Evolutionary conservation across 2,329 filamentous ascomycete genomes (phyloP).

Genomic region (Cryphonectria radicalis): DNA sequence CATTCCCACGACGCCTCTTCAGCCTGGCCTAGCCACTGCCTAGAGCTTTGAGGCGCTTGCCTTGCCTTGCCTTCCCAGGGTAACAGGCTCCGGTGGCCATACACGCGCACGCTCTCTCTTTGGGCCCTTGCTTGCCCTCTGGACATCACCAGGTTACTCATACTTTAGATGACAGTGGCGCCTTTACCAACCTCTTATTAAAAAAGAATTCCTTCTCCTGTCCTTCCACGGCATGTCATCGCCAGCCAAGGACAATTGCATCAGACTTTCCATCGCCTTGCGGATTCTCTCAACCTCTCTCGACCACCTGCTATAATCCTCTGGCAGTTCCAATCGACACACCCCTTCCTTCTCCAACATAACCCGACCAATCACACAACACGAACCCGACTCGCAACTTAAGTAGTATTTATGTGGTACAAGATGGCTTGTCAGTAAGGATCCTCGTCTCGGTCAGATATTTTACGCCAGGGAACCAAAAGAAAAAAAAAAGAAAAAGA

Average conservation of each 20-base stretch:
- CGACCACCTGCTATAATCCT: slow-evolving; percentile 1
- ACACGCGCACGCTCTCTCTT: slow-evolving; percentile 12
- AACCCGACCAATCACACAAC: slow-evolving; percentile 4
- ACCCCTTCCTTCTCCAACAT: neutral
- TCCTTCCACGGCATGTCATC: slow-evolving; percentile 26
- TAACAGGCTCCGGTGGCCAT: slow-evolving; percentile 27
- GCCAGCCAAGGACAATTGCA: slow-evolving; percentile 26
- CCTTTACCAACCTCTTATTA: slow-evolving; percentile 22
- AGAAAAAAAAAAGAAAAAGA: neutral
- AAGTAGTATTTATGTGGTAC: slow-evolving; percentile 26
- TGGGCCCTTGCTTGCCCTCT: slow-evolving; percentile 9
- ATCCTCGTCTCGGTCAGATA: slow-evolving; percentile 21
- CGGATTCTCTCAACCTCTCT: slow-evolving; percentile 21
- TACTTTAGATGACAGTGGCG: slow-evolving; percentile 24
- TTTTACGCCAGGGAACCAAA: slow-evolving; percentile 17
- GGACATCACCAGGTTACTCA: slow-evolving; percentile 29
- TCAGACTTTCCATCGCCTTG: slow-evolving; percentile 27
- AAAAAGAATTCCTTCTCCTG: slow-evolving; percentile 6
- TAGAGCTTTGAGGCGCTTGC: slow-evolving; percentile 19
- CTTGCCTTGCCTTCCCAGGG: slow-evolving; percentile 13
- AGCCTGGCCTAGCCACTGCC: slow-evolving; percentile 28
- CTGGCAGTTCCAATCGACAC: slow-evolving; percentile 9
- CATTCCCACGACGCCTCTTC: slow-evolving; percentile 6
- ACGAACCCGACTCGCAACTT: slow-evolving; percentile 18
- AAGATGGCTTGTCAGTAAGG: slow-evolving; percentile 26